phyloP scores from a whole-genome alignment of 768 basidiomycete species.

The Pisolithus microcarpus region DNA sequence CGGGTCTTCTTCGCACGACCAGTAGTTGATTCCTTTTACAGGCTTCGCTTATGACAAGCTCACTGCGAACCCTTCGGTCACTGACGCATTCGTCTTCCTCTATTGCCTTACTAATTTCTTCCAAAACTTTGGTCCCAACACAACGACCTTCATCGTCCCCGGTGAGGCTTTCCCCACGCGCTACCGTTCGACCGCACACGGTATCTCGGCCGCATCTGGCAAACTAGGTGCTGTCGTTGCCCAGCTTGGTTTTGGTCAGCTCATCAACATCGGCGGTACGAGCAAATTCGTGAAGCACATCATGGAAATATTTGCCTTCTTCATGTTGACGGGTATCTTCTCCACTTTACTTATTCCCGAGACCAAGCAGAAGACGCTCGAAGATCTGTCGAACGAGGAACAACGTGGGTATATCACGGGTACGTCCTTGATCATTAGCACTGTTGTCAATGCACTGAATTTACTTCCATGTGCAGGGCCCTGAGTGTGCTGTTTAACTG shows the following conservation, averaged over 20 bases:
- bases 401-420: slow-evolving; percentile 52
- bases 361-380: slow-evolving; percentile 59
- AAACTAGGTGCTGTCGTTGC: slow-evolving; percentile 81
- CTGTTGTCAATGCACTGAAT: no score
- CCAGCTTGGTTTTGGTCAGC: slow-evolving; percentile 66
- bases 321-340: slow-evolving; percentile 81
- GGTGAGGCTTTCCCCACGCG: slow-evolving; percentile 86
- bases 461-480: no score
- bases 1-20: not conserved
- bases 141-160: slow-evolving; percentile 74
- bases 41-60: slow-evolving; percentile 64
- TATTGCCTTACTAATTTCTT: slow-evolving; percentile 88
- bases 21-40: slow-evolving; percentile 17
- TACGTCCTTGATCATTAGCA: not conserved
- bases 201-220: slow-evolving; percentile 76
- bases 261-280: slow-evolving; percentile 62
- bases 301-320: slow-evolving; percentile 74
- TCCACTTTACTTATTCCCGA: slow-evolving; percentile 78
- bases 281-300: slow-evolving; percentile 60
- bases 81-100: slow-evolving; percentile 67
- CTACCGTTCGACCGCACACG: slow-evolving; percentile 79
- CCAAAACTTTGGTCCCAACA: slow-evolving; percentile 84
- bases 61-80: slow-evolving; percentile 33
- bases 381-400: slow-evolving; percentile 67
- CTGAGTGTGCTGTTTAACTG: no score